Percentiles rank a stretch among this genome's conserved stretches.
phyloP scores from a whole-genome alignment of 495 filamentous ascomycete genomes.

The Xylaria longipes region DNA sequence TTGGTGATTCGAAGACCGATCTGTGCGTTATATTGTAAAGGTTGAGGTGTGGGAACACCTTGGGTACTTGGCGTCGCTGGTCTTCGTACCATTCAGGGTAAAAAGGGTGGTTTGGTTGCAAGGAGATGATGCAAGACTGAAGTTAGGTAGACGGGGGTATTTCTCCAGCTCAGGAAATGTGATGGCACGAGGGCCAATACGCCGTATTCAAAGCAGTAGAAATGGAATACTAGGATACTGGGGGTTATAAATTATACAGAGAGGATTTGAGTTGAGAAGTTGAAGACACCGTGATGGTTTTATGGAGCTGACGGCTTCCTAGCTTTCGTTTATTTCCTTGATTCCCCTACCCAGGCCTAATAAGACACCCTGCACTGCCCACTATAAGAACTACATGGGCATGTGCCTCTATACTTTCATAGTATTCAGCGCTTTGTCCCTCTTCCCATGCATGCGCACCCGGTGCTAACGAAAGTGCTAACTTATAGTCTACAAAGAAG shows the following conservation, averaged over 20 bases:
- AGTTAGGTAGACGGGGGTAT: background rate
- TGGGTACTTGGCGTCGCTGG: background rate
- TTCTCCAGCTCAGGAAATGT: background rate
- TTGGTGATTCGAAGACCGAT: background rate
- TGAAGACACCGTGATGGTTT: background rate
- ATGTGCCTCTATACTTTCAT: background rate
- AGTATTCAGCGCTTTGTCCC: background rate
- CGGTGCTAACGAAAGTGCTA: background rate
- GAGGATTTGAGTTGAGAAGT: background rate
- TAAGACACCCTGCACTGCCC: background rate
- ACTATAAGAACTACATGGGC: background rate
- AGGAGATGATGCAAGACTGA: background rate
- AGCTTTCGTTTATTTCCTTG: background rate
- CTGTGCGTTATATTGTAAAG: constrained; percentile 6
- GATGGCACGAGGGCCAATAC: background rate
- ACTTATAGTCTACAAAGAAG: background rate
- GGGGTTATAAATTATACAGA: background rate
- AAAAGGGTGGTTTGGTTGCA: background rate
- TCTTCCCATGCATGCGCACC: background rate
- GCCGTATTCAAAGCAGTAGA: background rate
- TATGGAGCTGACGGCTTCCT: background rate
- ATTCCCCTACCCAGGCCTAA: background rate
- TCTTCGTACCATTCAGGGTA: background rate
- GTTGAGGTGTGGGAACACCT: background rate
- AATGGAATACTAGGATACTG: background rate